A percentile compares a stretch with the other conserved stretches of the same genome.
These are phyloP conservation scores for Kurtzmaniella quercitrusa DNA, from an alignment of 1,139 yeast genomes.

Conservation along the genomic window DNA sequence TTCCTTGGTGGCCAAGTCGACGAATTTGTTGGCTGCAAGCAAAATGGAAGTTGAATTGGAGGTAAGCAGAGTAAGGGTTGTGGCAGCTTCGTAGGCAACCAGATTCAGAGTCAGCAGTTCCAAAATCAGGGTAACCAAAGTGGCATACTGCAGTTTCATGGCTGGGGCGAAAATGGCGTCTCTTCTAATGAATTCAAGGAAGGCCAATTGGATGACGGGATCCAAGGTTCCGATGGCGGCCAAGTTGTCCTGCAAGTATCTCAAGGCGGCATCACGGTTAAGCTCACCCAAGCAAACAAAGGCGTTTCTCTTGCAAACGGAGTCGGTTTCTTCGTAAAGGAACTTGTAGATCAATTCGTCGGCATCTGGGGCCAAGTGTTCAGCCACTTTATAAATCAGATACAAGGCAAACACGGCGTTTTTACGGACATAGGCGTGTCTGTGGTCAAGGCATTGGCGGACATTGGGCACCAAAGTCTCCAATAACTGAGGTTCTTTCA, in stretches of 20 bases:
- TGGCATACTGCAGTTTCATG: conserved; percentile 67
- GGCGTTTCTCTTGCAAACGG: conserved; percentile 94
- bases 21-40: conserved; percentile 77
- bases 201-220: conserved; percentile 80
- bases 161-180: conserved; percentile 62
- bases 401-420: conserved; percentile 91
- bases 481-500: conserved; percentile 87
- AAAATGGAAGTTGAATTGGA: conserved; percentile 62
- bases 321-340: conserved; percentile 79
- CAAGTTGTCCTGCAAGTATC: conserved; percentile 72
- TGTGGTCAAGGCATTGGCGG: conserved; percentile 85
- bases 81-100: conserved; percentile 89
- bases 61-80: conserved; percentile 73
- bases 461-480: conserved; percentile 95
- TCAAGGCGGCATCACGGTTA: conserved; percentile 80
- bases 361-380: conserved; percentile 91
- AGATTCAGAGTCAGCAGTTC: conserved; percentile 68
- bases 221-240: conserved; percentile 65
- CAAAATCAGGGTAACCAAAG: conserved; percentile 67
- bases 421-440: conserved; percentile 97
- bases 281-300: conserved; percentile 82
- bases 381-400: conserved; percentile 77
- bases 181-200: conserved; percentile 85
- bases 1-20: conserved; percentile 86
- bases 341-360: conserved; percentile 75